Base-by-base conservation (phyloP, 2,329 filamentous ascomycete species). In the Diaporthe sp. region DNA sequence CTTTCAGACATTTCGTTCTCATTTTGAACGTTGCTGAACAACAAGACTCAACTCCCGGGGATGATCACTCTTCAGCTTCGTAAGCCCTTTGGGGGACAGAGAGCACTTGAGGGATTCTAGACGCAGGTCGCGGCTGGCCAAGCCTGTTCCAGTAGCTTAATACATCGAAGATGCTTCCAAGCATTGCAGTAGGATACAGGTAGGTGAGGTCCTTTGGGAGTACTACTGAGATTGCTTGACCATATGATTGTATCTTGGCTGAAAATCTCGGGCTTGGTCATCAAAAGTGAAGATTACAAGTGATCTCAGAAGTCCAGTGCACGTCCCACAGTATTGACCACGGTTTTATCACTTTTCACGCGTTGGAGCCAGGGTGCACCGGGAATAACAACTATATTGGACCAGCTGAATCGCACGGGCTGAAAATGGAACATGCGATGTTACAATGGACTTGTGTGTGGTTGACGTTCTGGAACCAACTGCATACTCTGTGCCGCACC, bases 401-500 rank as follows among this genome's bases (percentile, higher is more conserved):
- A n/a, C 19, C 59, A 27, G 59, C 59, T 65, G 59, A 47, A 44
- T 30, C 22, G 6, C 17, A 65, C 39, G 37, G 59, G 15, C 59
- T 47, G 17, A 4, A 30, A 22, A 27, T 10, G 27, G 9, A 44
- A 32, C 1, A 32, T 63, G 37, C 25, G 25, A 65, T 1, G 39
- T 32, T 27, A 47, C 59, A 65, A 65, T 47, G 39, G 39, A 30
- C 19, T 65, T 65, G 59, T 47, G 39, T 30, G 39, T 65, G 59
- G 59, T 32, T 63, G 59, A 65, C 27, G 47, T 32, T 32, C 22
- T 65, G 12, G 39, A 47, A 65, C 59, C 59, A 65, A 65, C 59
- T 32, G 39, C 59, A 47, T 32, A 35, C 47, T n/a, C 39, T 27
- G 25, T n/a, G 59, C 39, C 39, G 39, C 59, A 65, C 9, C 59